Evolutionary conservation across 1,284 basidiomycete genomes (phyloP).

Genomic region (Ceratobasidium sp.): DNA sequence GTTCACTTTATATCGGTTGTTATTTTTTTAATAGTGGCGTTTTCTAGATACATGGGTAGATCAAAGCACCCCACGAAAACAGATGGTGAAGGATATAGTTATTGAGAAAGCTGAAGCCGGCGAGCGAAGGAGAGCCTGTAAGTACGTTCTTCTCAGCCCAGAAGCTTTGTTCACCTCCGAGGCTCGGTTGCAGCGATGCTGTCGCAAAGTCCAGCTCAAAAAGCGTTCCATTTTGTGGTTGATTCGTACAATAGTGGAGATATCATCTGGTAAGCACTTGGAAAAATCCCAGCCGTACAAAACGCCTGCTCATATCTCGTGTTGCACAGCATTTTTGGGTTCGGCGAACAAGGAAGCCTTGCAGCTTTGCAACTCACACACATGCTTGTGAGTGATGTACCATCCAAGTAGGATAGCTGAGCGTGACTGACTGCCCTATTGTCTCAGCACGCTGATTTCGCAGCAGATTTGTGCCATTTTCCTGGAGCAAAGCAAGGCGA

Average conservation of each 20-base stretch:
- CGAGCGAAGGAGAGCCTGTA: not conserved
- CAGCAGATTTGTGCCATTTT: slow-evolving; percentile 3
- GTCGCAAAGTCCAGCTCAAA: not conserved
- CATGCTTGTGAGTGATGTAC: not conserved
- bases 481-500: not conserved
- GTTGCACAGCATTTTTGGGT: not conserved
- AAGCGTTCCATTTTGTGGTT: not conserved
- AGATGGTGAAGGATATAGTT: slow-evolving; percentile 11
- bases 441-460: not conserved
- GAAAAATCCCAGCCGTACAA: not conserved
- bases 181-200: not conserved
- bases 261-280: not conserved
- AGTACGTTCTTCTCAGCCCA: not conserved
- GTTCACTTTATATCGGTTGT: not conserved
- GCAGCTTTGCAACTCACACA: not conserved
- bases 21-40: not conserved
- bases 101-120: not conserved
- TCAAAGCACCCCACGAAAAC: not conserved
- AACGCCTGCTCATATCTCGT: not conserved
- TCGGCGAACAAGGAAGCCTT: not conserved
- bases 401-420: not conserved
- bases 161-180: no score
- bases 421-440: not conserved
- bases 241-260: not conserved
- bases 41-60: slow-evolving; percentile 6